Percentiles rank a stretch among this genome's conserved stretches.
phyloP scores from a whole-genome alignment of 495 filamentous ascomycete genomes.

The Podospora appendiculata region DNA sequence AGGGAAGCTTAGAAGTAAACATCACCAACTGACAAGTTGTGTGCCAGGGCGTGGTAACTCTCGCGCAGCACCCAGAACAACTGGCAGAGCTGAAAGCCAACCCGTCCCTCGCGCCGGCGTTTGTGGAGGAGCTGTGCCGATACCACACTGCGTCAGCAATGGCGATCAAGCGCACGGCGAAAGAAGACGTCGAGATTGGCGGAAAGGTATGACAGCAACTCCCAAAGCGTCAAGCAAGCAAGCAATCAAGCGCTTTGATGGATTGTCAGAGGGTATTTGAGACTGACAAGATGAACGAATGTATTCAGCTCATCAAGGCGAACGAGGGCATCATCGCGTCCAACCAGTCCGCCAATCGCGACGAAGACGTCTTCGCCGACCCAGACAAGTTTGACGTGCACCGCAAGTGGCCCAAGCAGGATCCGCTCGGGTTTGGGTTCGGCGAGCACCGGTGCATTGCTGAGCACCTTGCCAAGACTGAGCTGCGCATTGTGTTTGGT shows the following conservation, averaged over 20 bases:
- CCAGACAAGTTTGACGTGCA: slow-evolving; percentile 36
- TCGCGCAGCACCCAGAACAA: slow-evolving; percentile 29
- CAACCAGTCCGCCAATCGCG: slow-evolving; percentile 38
- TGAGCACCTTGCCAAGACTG: slow-evolving; percentile 32
- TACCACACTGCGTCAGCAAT: slow-evolving; percentile 38
- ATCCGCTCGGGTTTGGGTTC: slow-evolving; percentile 36
- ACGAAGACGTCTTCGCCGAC: slow-evolving; percentile 34
- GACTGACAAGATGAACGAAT: neutral
- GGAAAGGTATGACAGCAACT: slow-evolving; percentile 16
- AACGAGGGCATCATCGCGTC: slow-evolving; percentile 39
- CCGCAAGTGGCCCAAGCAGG: slow-evolving; percentile 23
- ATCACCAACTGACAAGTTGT: neutral
- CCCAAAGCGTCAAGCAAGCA: too few relatives aligned
- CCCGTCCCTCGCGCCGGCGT: slow-evolving; percentile 18
- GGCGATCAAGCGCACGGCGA: slow-evolving; percentile 34
- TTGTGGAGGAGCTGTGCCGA: slow-evolving; percentile 40
- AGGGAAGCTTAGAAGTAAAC: neutral
- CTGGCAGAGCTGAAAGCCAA: slow-evolving; percentile 29
- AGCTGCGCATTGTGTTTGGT: slow-evolving; percentile 17
- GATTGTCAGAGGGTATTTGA: too few relatives aligned
- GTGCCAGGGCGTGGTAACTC: slow-evolving; percentile 28
- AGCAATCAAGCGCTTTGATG: too few relatives aligned
- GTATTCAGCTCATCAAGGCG: slow-evolving; percentile 22
- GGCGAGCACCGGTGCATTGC: slow-evolving; percentile 38
- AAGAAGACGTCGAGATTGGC: slow-evolving; percentile 34